Percentiles rank a stretch among this genome's conserved stretches.
phyloP scores from a whole-genome alignment of 306 rosid species.

The Cicer cuneatum region DNA sequence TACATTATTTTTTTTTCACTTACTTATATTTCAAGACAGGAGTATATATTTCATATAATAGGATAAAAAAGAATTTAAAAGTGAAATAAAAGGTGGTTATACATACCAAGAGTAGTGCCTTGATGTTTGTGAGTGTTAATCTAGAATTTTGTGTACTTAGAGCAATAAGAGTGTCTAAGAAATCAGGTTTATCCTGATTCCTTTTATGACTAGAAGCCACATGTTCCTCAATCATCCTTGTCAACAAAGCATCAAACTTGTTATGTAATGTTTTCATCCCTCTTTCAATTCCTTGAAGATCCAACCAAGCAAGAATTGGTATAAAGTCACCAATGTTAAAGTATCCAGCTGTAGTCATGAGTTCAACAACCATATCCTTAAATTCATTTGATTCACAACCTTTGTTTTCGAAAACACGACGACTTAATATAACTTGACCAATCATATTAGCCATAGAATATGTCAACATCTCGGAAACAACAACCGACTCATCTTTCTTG shows the following conservation, averaged over 20 bases:
- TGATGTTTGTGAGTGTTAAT: conserved; percentile 38
- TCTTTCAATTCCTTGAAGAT: conserved; percentile 42
- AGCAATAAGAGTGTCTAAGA: conserved; percentile 41
- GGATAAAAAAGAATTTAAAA: not conserved
- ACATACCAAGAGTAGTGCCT: conserved; percentile 41
- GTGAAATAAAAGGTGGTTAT: not conserved
- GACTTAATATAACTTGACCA: conserved; percentile 41
- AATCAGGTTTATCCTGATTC: conserved; percentile 26
- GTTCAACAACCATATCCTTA: conserved; percentile 47
- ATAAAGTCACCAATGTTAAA: conserved; percentile 45
- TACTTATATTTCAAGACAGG: too few species aligned
- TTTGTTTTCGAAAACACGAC: conserved; percentile 41
- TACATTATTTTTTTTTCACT: too few species aligned
- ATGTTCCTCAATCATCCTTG: conserved; percentile 39
- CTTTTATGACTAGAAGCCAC: conserved; percentile 9
- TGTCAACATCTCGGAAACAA: conserved; percentile 37
- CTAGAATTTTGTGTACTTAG: not conserved
- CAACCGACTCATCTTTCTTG: conserved; percentile 1
- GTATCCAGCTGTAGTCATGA: conserved; percentile 39
- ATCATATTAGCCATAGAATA: conserved; percentile 45
- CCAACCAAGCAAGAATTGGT: conserved; percentile 31
- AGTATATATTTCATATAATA: too few species aligned
- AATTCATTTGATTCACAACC: conserved; percentile 40
- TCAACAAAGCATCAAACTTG: conserved; percentile 42
- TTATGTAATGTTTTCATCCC: conserved; percentile 35